phyloP scores from a whole-genome alignment of 2,329 filamentous ascomycete genomes.

The Mariannaea sp. region DNA sequence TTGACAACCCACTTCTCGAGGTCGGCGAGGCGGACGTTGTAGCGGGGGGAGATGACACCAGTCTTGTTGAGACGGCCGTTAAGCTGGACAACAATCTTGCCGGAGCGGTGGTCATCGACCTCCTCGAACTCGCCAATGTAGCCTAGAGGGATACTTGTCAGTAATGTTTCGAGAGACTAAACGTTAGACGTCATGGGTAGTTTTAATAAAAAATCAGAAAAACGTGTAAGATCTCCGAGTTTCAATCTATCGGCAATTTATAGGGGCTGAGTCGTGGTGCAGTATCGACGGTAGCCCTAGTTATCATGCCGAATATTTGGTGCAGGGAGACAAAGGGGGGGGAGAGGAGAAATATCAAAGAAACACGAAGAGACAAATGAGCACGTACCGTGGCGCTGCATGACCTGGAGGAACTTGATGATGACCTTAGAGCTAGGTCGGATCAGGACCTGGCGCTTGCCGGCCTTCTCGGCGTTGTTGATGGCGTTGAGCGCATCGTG shows the following conservation, averaged over 20 bases:
- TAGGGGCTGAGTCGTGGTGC: constrained; percentile 95
- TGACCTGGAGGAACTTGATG: constrained; percentile 97
- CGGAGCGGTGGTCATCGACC: constrained; percentile 98
- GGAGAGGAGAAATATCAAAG: not conserved
- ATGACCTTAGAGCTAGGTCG: constrained; percentile 99
- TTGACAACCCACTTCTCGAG: constrained; percentile 99
- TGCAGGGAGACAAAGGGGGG: constrained; percentile 10
- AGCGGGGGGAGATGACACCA: constrained; percentile 98
- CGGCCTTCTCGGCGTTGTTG: constrained; percentile 99
- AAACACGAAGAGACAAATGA: too few relatives aligned
- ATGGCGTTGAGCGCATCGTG: constrained; percentile 99
- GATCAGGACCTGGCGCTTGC: constrained; percentile 99
- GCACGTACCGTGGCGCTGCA: constrained; percentile 98
- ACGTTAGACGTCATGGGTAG: constrained; percentile 80
- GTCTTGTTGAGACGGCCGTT: constrained; percentile 99
- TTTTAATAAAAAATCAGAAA: constrained; percentile 59
- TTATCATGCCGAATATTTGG: constrained; percentile 96
- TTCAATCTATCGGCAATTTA: constrained; percentile 99
- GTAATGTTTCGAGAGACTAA: constrained; percentile 92
- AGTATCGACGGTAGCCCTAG: constrained; percentile 88
- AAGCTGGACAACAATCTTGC: constrained; percentile 99
- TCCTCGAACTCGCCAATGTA: constrained; percentile 99
- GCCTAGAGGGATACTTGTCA: constrained; percentile 66
- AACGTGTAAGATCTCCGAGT: constrained; percentile 95
- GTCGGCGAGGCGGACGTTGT: constrained; percentile 97